Percentiles rank a stretch among this genome's conserved stretches.
Evolutionary conservation across 169 alveolate species (phyloP).

Genomic region (Plasmodium ovale): DNA sequence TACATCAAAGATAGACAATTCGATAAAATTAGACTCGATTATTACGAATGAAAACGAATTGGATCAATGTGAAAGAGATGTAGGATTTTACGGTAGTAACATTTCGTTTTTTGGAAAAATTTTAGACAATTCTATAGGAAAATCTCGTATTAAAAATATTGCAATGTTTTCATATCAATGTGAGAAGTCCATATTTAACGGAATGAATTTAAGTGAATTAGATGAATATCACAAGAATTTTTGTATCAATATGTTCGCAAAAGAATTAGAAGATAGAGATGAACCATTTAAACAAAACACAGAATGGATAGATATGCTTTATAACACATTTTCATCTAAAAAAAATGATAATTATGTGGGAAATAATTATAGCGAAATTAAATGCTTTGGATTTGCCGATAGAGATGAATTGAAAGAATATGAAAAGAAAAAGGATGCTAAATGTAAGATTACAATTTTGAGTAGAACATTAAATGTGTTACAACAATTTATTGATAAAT

Average conservation of each 20-base stretch:
- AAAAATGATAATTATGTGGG: conserved; percentile 28
- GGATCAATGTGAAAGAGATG: conserved; percentile 41
- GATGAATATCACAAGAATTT: conserved; percentile 46
- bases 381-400: conserved; percentile 72
- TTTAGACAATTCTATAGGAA: conserved; percentile 62
- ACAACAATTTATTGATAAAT: conserved; percentile 60
- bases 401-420: conserved; percentile 49
- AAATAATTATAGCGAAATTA: conserved; percentile 30
- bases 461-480: conserved; percentile 25
- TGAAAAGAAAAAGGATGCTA: conserved; percentile 41
- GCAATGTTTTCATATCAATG: conserved; percentile 74
- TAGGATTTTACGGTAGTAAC: conserved; percentile 59
- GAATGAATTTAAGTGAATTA: conserved; percentile 47
- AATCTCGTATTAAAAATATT: conserved; percentile 25
- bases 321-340: conserved; percentile 43
- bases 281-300: conserved; percentile 39
- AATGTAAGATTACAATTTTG: conserved; percentile 37
- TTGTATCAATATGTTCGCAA: conserved; percentile 32
- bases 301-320: conserved; percentile 57
- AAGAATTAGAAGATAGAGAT: conserved; percentile 10
- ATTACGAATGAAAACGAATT: conserved; percentile 11
- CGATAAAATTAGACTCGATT: conserved; percentile 16
- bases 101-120: conserved; percentile 18
- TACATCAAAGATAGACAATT: conserved; percentile 30
- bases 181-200: conserved; percentile 50